phyloP scores from a whole-genome alignment of 345 rosid species.

The Psidium friedrichsthalianum region DNA sequence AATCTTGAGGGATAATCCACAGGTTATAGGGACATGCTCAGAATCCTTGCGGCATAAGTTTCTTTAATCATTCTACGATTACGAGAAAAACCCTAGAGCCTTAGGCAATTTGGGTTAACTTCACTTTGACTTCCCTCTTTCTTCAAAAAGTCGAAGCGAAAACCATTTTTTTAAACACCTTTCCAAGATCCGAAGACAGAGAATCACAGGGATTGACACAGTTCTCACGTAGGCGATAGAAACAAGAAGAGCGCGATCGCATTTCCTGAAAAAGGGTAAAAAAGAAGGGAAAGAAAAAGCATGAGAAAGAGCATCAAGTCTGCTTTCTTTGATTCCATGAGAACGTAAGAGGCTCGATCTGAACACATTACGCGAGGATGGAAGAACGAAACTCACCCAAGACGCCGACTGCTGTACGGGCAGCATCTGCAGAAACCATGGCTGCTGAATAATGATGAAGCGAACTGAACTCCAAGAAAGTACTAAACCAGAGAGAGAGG shows the following conservation, averaged over 20 bases:
- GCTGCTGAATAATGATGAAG: neutral
- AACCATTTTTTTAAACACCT: neutral
- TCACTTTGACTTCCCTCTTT: neutral
- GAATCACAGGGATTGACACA: neutral
- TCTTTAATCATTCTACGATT: neutral
- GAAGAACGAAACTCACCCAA: conserved; percentile 21
- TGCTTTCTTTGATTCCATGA: neutral
- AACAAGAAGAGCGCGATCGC: conserved; percentile 61
- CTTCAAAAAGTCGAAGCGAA: neutral
- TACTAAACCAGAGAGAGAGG: neutral
- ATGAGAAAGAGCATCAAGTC: neutral
- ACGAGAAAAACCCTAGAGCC: neutral
- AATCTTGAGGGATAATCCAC: neutral
- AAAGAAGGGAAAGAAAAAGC: neutral
- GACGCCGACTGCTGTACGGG: conserved; percentile 51
- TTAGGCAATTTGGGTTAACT: neutral
- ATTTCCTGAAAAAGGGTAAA: conserved; percentile 44
- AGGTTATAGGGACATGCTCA: neutral
- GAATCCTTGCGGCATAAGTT: neutral
- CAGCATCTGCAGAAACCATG: conserved; percentile 43
- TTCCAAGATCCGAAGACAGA: neutral
- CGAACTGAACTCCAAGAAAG: neutral
- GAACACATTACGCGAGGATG: neutral
- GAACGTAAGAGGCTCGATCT: neutral
- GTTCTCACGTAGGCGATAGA: conserved; percentile 76